These are phyloP conservation scores for Neonectria coccinea DNA, from an alignment of 2,329 filamentous ascomycete genomes.

Conservation along the genomic window DNA sequence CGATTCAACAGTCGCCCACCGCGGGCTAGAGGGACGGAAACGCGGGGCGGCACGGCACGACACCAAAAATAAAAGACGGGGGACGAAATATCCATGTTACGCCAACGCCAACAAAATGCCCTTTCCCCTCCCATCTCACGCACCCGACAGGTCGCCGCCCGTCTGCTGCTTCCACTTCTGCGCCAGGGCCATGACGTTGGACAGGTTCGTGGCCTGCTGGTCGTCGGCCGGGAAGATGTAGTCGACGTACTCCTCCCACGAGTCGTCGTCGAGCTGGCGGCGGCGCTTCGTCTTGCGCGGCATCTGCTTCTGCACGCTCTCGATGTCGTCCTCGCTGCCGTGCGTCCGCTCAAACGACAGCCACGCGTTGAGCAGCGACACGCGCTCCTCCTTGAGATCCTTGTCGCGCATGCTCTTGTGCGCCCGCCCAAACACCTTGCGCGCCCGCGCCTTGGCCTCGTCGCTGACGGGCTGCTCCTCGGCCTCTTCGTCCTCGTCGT, in stretches of 20 bases:
- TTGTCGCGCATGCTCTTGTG: conserved; percentile 89
- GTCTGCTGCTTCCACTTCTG: conserved; percentile 87
- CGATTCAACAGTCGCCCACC: conserved; percentile 5
- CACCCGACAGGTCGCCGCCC: conserved; percentile 52
- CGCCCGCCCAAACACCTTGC: conserved; percentile 86
- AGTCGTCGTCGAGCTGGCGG: conserved; percentile 90
- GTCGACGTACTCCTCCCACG: conserved; percentile 94
- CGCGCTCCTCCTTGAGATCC: conserved; percentile 93
- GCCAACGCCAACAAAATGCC: not conserved
- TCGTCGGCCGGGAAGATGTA: conserved; percentile 98
- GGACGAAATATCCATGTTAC: not conserved
- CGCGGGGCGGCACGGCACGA: conserved; percentile 5
- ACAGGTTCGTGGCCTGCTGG: conserved; percentile 83
- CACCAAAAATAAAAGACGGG: not conserved
- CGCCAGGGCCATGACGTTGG: conserved; percentile 85
- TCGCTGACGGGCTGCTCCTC: conserved; percentile 80
- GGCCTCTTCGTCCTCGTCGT: conserved; percentile 72
- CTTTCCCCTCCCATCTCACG: conserved; percentile 26
- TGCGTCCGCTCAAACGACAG: conserved; percentile 90
- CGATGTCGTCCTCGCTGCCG: conserved; percentile 79
- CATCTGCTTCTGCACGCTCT: conserved; percentile 92
- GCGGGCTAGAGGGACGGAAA: not conserved
- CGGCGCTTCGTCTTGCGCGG: conserved; percentile 92
- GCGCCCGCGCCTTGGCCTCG: conserved; percentile 83
- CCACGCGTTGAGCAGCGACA: conserved; percentile 91